These are phyloP conservation scores for Colletotrichum sojae DNA, from an alignment of 2,329 filamentous ascomycete species.

Conservation along the genomic window DNA sequence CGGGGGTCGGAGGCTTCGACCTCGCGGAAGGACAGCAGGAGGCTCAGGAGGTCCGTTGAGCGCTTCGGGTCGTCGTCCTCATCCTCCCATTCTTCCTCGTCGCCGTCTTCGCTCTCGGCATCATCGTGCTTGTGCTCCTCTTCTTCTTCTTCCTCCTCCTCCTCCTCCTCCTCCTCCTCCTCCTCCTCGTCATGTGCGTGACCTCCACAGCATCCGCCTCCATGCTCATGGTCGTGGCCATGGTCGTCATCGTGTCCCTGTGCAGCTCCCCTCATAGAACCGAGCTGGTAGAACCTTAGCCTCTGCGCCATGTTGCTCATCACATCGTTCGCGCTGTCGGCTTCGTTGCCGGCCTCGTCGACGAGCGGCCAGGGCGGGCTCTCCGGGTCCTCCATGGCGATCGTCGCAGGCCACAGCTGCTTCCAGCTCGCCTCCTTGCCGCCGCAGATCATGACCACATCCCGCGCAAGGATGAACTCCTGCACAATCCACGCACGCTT, in stretches of 20 bases:
- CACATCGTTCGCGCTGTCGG: slow-evolving; percentile 34
- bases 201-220: slow-evolving; percentile 15
- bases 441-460: slow-evolving; percentile 45
- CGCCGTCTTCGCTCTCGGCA: not conserved
- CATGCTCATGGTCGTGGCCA: slow-evolving; percentile 24
- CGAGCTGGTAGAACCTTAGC: slow-evolving; percentile 36
- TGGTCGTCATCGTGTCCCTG: slow-evolving; percentile 6
- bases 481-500: slow-evolving; percentile 48
- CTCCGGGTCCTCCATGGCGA: slow-evolving; percentile 37
- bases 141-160: slow-evolving; percentile 14
- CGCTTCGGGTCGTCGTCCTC: slow-evolving; percentile 21
- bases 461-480: slow-evolving; percentile 45
- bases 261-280: slow-evolving; percentile 27
- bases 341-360: slow-evolving; percentile 28
- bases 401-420: slow-evolving; percentile 34
- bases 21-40: slow-evolving; percentile 40
- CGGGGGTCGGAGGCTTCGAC: slow-evolving; percentile 40
- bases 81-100: slow-evolving; percentile 15
- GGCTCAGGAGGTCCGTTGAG: slow-evolving; percentile 35
- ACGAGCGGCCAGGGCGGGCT: slow-evolving; percentile 37
- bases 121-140: not conserved
- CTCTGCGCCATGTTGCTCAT: slow-evolving; percentile 40
- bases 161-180: slow-evolving; percentile 9
- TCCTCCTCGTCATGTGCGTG: slow-evolving; percentile 3
- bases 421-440: slow-evolving; percentile 37